Base-by-base conservation (phyloP, 1,284 basidiomycete genomes). In the Moesziomyces parantarcticus region DNA sequence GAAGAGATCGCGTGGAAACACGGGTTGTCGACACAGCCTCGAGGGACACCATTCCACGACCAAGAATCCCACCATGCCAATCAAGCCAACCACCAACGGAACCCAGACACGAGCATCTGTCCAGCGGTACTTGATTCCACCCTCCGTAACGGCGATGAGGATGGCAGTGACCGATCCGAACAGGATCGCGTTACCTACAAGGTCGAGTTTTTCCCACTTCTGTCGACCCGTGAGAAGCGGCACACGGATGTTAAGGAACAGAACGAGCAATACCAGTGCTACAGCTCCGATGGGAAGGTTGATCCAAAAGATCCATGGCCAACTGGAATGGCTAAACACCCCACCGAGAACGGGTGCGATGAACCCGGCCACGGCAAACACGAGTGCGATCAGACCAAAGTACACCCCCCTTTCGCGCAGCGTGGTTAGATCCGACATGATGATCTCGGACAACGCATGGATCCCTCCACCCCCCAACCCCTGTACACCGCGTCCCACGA, bases 241-340 rank as follows among this genome's bases (percentile, higher is more conserved):
- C 3, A 71, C 74, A 41, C 75, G 75, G 22, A 85, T 67, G 18
- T 75, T 59, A 41, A 85, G 74, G 64, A 80, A 81, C 23, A 61
- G 26, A 39, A 78, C 55, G 46, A 74, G 44, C 23, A 72, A 25
- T 10, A 58, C 29, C 7, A 69, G 32, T 0, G 61, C 50, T 4
- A 59, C 45, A 9, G 50, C 58, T 11, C 54, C 62, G 25, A 64
- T 54, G 8, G 70, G 72, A n/a, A 77, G 23, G 23, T 78, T 75
- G 60, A 82, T 69, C 74, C 85, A 86, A 56, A 87, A 87, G 32
- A 86, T 74, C 85, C 85, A 86, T 2, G 85, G 71, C 86, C 86
- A 87, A 41, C 79, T 69, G 8, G 63, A 79, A 1, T 65, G 64
- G 14, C 79, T 57, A 0, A 87, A 82, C 1, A 77, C 80, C 3